These are phyloP conservation scores for Pleurotus ostreatus DNA, from an alignment of 768 basidiomycete genomes.

Conservation along the genomic window DNA sequence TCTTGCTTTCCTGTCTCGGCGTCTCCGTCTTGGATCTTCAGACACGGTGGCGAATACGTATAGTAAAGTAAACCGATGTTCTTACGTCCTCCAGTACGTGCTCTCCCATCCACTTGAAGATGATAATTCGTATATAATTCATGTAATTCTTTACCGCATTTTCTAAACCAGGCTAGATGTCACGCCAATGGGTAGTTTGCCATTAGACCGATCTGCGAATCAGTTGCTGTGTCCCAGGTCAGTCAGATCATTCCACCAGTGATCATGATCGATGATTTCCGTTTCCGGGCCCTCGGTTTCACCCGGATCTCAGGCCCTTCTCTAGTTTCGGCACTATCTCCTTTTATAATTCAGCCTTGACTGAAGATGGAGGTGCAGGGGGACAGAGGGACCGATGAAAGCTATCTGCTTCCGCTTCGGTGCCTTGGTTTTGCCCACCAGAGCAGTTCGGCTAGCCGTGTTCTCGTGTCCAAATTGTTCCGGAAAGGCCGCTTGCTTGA, in stretches of 20 bases:
- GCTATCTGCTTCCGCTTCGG: not conserved
- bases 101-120: not conserved
- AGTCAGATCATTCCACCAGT: constrained; percentile 11
- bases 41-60: not conserved
- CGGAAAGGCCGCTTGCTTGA: too few relatives aligned
- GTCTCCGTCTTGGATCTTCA: not conserved
- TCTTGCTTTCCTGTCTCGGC: not conserved
- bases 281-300: not conserved
- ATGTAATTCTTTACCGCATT: not conserved
- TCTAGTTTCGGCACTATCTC: not conserved
- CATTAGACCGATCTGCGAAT: constrained; percentile 21
- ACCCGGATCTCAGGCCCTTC: not conserved
- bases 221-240: constrained; percentile 14
- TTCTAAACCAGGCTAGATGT: not conserved
- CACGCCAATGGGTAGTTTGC: not conserved
- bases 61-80: not conserved
- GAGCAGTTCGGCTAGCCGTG: not conserved
- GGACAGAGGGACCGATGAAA: not conserved
- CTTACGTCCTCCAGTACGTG: not conserved
- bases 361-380: not conserved
- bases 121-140: constrained; percentile 1
- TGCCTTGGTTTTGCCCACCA: not conserved
- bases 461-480: too few relatives aligned
- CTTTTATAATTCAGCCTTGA: not conserved
- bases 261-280: constrained; percentile 31